phyloP scores from a whole-genome alignment of 73 alveolate genomes.

The Tetrahymena borealis region DNA sequence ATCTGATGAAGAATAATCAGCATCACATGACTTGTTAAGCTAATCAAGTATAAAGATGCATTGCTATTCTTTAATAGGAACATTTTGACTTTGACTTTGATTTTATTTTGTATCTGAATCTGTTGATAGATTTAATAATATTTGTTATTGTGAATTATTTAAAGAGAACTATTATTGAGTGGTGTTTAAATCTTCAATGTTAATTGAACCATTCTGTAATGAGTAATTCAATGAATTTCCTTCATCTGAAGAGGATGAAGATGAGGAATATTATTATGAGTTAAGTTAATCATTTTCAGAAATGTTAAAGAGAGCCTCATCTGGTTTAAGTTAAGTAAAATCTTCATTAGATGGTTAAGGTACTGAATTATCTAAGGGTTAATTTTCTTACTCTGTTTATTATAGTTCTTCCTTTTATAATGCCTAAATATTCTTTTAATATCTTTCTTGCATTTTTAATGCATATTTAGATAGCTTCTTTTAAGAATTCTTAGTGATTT shows the following conservation, averaged over 20 bases:
- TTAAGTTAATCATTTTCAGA: too few species aligned
- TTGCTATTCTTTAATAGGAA: not conserved
- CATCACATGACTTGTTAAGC: not conserved
- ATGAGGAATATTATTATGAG: too few species aligned
- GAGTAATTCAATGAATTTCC: not conserved
- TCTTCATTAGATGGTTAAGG: too few species aligned
- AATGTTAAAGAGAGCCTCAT: too few species aligned
- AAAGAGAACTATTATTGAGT: not conserved
- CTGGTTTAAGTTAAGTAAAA: too few species aligned
- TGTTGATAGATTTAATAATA: not conserved
- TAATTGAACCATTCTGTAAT: not conserved
- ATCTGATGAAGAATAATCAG: not conserved
- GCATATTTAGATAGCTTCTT: not conserved
- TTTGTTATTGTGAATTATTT: not conserved
- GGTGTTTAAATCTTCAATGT: not conserved
- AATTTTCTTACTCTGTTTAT: too few species aligned
- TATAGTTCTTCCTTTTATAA: too few species aligned
- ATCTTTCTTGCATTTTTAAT: not conserved
- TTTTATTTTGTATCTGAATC: not conserved
- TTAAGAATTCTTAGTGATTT: not conserved
- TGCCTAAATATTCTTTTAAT: not conserved
- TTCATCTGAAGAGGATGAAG: not conserved
- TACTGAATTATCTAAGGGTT: too few species aligned
- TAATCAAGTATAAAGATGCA: not conserved
- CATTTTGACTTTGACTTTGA: not conserved